These are phyloP conservation scores for Peterozyma xylosa DNA, from an alignment of 805 yeast species.

Conservation along the genomic window DNA sequence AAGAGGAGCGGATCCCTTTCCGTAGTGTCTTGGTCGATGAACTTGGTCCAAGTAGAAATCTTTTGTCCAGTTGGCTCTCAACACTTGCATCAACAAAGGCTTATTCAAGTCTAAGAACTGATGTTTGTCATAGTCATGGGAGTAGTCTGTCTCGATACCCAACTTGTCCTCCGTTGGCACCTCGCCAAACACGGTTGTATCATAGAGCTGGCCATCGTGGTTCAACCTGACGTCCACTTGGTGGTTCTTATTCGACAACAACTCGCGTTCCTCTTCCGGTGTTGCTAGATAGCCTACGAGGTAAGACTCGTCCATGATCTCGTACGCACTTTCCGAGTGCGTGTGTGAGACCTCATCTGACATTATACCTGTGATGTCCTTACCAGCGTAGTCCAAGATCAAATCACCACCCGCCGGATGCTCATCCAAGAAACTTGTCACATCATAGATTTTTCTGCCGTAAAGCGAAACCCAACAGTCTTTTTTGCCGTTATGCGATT, in stretches of 20 bases:
- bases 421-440: constrained; percentile 62
- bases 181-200: constrained; percentile 50
- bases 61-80: constrained; percentile 67
- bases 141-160: constrained; percentile 71
- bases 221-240: constrained; percentile 51
- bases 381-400: constrained; percentile 51
- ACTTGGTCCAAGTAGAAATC: constrained; percentile 93
- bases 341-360: constrained; percentile 64
- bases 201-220: constrained; percentile 28
- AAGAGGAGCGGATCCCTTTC: constrained; percentile 91
- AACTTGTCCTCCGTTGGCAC: constrained; percentile 70
- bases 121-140: constrained; percentile 65
- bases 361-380: constrained; percentile 65
- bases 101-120: constrained; percentile 78
- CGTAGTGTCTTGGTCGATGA: constrained; percentile 97
- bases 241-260: constrained; percentile 52
- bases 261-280: constrained; percentile 64
- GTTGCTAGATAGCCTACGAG: constrained; percentile 82
- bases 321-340: constrained; percentile 85
- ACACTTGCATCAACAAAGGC: constrained; percentile 77
- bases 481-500: constrained; percentile 38
- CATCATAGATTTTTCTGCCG: constrained; percentile 77
- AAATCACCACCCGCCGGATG: constrained; percentile 66
- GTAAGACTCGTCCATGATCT: constrained; percentile 79
- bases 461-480: constrained; percentile 81